A percentile compares a stretch with the other conserved stretches of the same genome.
Conservation (phyloP, 768 basidiomycete species). For the Rubroboletus pulcherrimus region DNA sequence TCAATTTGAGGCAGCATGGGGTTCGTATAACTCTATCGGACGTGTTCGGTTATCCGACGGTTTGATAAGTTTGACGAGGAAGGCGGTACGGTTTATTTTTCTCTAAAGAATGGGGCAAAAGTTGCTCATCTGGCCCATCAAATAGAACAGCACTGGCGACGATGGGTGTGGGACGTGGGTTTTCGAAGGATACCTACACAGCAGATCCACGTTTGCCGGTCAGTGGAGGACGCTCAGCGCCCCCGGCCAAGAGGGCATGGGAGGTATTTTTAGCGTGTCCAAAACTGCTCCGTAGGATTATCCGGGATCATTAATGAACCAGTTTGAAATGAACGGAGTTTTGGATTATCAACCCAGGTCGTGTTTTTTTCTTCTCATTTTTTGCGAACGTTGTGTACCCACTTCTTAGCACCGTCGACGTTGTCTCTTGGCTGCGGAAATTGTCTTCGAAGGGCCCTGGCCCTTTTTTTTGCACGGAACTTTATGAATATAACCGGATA, state of each 20-base stretch:
- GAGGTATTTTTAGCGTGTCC: slow-evolving; percentile 58
- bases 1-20: slow-evolving; percentile 62
- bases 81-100: slow-evolving; percentile 45
- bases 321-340: slow-evolving; percentile 25
- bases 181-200: slow-evolving; percentile 53
- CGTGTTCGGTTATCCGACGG: slow-evolving; percentile 54
- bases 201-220: slow-evolving; percentile 49
- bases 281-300: slow-evolving; percentile 35
- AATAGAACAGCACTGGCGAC: slow-evolving; percentile 39
- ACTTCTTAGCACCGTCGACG: slow-evolving; percentile 1
- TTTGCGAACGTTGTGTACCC: background rate
- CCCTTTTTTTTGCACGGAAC: slow-evolving; percentile 7
- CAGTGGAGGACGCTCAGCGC: slow-evolving; percentile 43
- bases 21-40: slow-evolving; percentile 58
- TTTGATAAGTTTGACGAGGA: slow-evolving; percentile 54
- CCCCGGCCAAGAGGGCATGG: slow-evolving; percentile 33
- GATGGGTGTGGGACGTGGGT: slow-evolving; percentile 49
- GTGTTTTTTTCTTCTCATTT: background rate
- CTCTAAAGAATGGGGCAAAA: background rate
- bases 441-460: slow-evolving; percentile 9
- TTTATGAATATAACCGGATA: slow-evolving; percentile 6
- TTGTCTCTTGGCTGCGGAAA: slow-evolving; percentile 23
- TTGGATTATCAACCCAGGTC: slow-evolving; percentile 3
- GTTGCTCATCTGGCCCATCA: background rate
- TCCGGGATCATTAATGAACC: slow-evolving; percentile 26